Conservation (phyloP, 225 moss, liverwort and hornwort genomes). For the Polytrichum commune region DNA sequence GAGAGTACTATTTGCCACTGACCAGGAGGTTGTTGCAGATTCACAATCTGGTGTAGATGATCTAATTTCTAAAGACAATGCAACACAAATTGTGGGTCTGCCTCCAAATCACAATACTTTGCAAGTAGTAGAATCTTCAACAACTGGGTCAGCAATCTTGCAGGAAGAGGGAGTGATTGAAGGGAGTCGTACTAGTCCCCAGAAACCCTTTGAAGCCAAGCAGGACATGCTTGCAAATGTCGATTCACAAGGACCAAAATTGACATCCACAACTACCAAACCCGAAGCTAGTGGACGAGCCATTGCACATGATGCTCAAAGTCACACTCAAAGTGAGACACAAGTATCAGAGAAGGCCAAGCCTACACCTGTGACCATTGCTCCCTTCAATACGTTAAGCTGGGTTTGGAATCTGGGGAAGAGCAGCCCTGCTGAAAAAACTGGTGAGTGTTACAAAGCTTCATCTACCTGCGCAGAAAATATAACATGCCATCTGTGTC, state of each 20-base stretch:
- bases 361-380: constrained; percentile 11
- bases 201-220: background rate
- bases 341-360: constrained; percentile 20
- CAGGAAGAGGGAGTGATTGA: background rate
- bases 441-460: constrained; percentile 2
- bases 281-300: background rate
- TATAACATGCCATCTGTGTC: too few species aligned
- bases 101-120: too few species aligned
- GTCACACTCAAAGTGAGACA: too few species aligned
- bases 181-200: background rate
- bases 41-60: background rate
- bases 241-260: background rate
- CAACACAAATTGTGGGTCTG: too few species aligned
- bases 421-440: constrained; percentile 30
- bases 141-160: background rate
- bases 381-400: constrained; percentile 31
- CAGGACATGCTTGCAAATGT: background rate
- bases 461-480: too few species aligned
- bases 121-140: too few species aligned
- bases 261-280: background rate
- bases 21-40: background rate
- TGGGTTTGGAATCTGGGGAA: constrained; percentile 58
- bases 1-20: background rate
- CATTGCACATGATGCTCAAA: background rate
- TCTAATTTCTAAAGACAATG: too few species aligned